A percentile compares a stretch with the other conserved stretches of the same genome.
These are phyloP conservation scores for Aegilops tauschii DNA, from an alignment of 176 grass and related monocot genomes.

Conservation along the genomic window DNA sequence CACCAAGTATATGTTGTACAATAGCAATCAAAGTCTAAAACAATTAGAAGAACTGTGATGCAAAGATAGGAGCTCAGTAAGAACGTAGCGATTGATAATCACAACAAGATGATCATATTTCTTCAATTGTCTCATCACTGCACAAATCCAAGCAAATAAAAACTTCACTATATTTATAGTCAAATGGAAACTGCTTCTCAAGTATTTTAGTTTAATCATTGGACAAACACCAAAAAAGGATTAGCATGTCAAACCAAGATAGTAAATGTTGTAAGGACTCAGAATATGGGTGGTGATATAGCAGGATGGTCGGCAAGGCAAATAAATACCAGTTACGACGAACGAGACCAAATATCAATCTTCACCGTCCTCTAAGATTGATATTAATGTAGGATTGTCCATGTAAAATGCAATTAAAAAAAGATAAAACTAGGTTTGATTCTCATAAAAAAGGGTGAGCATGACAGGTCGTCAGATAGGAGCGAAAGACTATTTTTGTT, in stretches of 20 bases:
- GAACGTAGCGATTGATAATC: constrained; percentile 71
- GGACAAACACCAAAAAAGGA: neutral
- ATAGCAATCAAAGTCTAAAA: too few species aligned
- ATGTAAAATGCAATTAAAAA: neutral
- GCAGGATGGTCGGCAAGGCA: constrained; percentile 95
- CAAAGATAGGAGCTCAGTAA: constrained; percentile 51
- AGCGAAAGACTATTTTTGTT: constrained; percentile 75
- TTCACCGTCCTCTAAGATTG: neutral
- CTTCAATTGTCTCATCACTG: constrained; percentile 50
- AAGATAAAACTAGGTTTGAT: neutral
- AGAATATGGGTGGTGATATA: constrained; percentile 99
- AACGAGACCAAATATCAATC: neutral
- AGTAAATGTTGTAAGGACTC: constrained; percentile 41
- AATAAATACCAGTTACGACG: neutral
- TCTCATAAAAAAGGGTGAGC: rapidly evolving
- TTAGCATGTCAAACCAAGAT: too few species aligned
- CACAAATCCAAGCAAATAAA: neutral
- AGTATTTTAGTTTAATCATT: neutral
- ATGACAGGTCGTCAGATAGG: constrained; percentile 59
- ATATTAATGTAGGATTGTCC: neutral
- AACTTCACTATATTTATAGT: neutral
- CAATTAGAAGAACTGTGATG: too few species aligned
- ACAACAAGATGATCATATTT: constrained; percentile 37
- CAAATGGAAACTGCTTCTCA: neutral
- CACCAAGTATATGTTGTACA: too few species aligned